phyloP scores from a whole-genome alignment of 2,329 filamentous ascomycete genomes.

The Arachnopeziza araneosa region DNA sequence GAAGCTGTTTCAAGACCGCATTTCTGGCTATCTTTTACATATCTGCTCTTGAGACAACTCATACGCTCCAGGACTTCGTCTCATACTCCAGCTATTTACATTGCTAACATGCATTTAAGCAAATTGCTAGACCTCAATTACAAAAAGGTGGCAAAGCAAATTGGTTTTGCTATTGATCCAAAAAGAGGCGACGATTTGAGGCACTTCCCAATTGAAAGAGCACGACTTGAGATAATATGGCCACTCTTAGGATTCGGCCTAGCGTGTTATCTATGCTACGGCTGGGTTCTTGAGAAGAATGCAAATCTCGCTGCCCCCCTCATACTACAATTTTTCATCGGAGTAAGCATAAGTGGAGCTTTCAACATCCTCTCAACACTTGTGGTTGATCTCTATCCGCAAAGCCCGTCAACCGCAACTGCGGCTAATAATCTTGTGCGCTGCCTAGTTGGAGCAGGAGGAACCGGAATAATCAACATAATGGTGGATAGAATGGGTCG shows the following conservation, averaged over 20 bases:
- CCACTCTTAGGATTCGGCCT: constrained; percentile 51
- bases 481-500: constrained; percentile 52
- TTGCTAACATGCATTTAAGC: constrained; percentile 26
- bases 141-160: constrained; percentile 54
- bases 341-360: constrained; percentile 52
- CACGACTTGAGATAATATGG: constrained; percentile 47
- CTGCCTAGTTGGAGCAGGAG: constrained; percentile 55
- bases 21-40: too few relatives aligned
- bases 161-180: constrained; percentile 55
- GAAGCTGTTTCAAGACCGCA: too few relatives aligned
- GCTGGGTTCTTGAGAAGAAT: constrained; percentile 49
- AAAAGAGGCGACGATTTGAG: constrained; percentile 40
- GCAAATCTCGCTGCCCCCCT: constrained; percentile 49
- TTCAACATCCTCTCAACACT: constrained; percentile 61
- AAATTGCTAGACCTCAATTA: constrained; percentile 61
- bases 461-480: constrained; percentile 52
- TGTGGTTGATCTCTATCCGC: constrained; percentile 57
- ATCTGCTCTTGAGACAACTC: too few relatives aligned
- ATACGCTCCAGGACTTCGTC: too few relatives aligned
- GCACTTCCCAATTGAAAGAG: constrained; percentile 33
- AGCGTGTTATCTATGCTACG: constrained; percentile 48
- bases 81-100: too few relatives aligned
- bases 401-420: constrained; percentile 55
- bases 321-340: constrained; percentile 51
- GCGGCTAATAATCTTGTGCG: constrained; percentile 59